Conservation (phyloP, 352 stramenopile species). For the Elongisporangium senticosum region DNA sequence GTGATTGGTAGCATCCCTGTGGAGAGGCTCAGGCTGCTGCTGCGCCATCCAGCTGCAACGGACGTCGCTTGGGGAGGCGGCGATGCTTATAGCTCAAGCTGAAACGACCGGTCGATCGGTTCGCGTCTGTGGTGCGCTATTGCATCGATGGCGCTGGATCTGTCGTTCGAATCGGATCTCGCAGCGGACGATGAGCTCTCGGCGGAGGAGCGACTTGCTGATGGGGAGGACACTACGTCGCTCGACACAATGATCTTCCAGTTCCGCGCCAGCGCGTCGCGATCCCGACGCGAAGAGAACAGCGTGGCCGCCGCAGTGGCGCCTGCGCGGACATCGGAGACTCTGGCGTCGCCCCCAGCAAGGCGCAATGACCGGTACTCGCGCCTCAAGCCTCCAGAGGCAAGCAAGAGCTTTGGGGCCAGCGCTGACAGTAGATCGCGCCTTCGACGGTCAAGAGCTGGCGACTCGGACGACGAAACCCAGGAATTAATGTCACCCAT, state of each 20-base stretch:
- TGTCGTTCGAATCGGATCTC: constrained; percentile 20
- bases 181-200: constrained; percentile 6
- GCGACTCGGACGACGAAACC: constrained; percentile 7
- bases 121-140: too few relatives aligned
- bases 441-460: neutral
- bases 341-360: neutral
- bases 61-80: too few relatives aligned
- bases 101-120: too few relatives aligned
- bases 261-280: constrained; percentile 32
- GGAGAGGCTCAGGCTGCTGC: neutral
- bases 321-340: neutral
- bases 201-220: neutral
- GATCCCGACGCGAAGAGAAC: neutral
- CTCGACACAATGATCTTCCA: constrained; percentile 44
- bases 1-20: too few relatives aligned
- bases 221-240: constrained; percentile 16
- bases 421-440: too few relatives aligned
- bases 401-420: too few relatives aligned
- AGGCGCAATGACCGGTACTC: too few relatives aligned
- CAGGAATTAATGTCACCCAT: constrained; percentile 27
- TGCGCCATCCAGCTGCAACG: neutral
- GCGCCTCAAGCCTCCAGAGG: too few relatives aligned
- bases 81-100: too few relatives aligned
- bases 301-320: neutral
- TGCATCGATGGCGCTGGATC: constrained; percentile 8